Evolutionary conservation across 495 filamentous ascomycete genomes (phyloP).

Genomic region (Lichenothelia convexa): DNA sequence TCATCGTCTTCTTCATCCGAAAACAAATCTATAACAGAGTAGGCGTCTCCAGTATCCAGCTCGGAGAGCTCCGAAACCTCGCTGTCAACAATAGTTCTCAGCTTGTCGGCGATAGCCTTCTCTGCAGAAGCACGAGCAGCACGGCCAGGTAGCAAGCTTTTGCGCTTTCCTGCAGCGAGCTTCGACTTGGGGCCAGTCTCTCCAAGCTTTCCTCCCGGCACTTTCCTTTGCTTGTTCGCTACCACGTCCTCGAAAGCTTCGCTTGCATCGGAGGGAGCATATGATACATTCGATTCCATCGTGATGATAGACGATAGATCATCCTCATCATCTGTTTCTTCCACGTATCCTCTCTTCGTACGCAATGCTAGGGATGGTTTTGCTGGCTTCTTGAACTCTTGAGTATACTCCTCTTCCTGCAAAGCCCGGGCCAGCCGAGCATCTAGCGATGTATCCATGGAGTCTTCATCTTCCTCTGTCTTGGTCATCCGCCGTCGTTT

Average conservation of each 20-base stretch:
- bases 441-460: slow-evolving; percentile 27
- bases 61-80: slow-evolving; percentile 3
- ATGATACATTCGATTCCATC: neutral
- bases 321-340: slow-evolving; percentile 6
- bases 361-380: slow-evolving; percentile 9
- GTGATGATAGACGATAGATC: slow-evolving; percentile 2
- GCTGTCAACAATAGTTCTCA: neutral
- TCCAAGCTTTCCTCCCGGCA: too few relatives aligned
- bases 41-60: slow-evolving; percentile 1
- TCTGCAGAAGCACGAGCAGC: neutral
- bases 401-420: slow-evolving; percentile 43
- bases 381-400: slow-evolving; percentile 13
- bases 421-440: slow-evolving; percentile 37
- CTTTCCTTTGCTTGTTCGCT: slow-evolving; percentile 3
- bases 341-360: neutral
- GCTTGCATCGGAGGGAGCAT: too few relatives aligned
- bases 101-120: neutral
- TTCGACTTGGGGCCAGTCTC: slow-evolving; percentile 1
- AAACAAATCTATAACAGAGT: neutral
- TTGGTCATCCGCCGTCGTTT: slow-evolving; percentile 1
- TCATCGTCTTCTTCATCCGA: neutral
- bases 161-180: neutral
- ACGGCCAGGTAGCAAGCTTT: neutral
- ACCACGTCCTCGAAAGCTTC: neutral
- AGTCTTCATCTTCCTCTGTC: slow-evolving; percentile 15